These are phyloP conservation scores for Blastobotrys attinorum DNA, from an alignment of 805 yeast genomes.

Conservation along the genomic window DNA sequence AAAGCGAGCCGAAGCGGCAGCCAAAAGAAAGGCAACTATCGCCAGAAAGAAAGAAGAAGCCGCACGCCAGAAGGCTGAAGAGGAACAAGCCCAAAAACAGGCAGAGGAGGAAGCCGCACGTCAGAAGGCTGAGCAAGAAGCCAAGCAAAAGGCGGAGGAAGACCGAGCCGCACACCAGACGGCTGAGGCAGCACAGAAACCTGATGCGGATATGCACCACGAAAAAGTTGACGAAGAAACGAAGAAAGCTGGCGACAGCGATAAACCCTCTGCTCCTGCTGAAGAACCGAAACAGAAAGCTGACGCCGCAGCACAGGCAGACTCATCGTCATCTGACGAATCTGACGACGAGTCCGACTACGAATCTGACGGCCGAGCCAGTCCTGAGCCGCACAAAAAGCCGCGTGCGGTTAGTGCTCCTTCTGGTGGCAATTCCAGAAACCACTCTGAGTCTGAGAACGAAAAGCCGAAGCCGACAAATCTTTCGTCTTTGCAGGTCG, in stretches of 20 bases:
- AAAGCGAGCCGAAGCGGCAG: neutral
- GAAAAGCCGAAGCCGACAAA: neutral
- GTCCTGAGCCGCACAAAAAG: conserved; percentile 12
- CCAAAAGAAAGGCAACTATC: neutral
- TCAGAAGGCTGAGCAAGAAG: neutral
- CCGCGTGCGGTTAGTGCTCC: conserved; percentile 12
- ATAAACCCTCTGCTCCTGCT: neutral
- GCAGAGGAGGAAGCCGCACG: neutral
- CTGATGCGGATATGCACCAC: neutral
- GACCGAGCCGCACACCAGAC: neutral
- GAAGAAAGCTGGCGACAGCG: neutral
- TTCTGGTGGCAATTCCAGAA: conserved; percentile 3
- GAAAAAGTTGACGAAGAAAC: neutral
- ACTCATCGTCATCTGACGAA: conserved; percentile 5
- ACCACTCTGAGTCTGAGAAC: neutral
- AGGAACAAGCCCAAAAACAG: neutral
- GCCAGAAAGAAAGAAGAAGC: conserved; percentile 1
- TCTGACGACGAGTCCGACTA: conserved; percentile 11
- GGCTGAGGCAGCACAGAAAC: neutral
- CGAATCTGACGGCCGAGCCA: conserved; percentile 8
- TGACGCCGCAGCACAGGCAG: neutral
- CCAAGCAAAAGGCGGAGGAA: neutral
- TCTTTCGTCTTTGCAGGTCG: too few species aligned
- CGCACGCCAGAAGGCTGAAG: neutral
- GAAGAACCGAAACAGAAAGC: neutral